Evolutionary conservation across 345 rosid genomes (phyloP).

Genomic region (Eucalyptus paniculata): DNA sequence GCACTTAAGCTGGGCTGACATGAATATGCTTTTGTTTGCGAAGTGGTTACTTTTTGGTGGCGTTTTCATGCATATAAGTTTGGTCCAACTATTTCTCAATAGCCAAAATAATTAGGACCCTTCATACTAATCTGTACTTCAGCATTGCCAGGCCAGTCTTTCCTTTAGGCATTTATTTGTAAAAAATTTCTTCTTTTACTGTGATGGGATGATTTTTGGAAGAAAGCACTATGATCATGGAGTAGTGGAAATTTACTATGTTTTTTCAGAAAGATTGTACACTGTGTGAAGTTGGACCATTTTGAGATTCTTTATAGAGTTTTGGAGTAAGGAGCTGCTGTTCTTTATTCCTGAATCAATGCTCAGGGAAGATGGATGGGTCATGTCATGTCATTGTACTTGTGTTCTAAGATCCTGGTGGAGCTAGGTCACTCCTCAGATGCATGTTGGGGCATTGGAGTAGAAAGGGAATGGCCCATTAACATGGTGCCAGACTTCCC

Average conservation of each 20-base stretch:
- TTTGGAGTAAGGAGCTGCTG: background rate
- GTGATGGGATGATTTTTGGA: background rate
- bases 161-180: background rate
- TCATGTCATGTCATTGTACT: background rate
- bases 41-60: background rate
- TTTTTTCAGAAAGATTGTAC: background rate
- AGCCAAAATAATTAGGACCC: background rate
- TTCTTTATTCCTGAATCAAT: background rate
- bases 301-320: background rate
- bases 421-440: background rate
- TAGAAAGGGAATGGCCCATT: background rate
- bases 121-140: background rate
- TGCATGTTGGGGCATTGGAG: background rate
- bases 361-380: background rate
- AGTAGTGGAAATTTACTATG: background rate
- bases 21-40: background rate
- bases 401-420: background rate
- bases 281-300: background rate
- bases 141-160: background rate
- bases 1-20: background rate
- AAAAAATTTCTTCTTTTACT: background rate
- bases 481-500: background rate
- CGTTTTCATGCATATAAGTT: background rate
- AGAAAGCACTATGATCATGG: background rate
- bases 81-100: background rate